Percentiles rank a stretch among this genome's conserved stretches.
Evolutionary conservation across 768 basidiomycete genomes (phyloP).

Genomic region (Termitomyces sp.): DNA sequence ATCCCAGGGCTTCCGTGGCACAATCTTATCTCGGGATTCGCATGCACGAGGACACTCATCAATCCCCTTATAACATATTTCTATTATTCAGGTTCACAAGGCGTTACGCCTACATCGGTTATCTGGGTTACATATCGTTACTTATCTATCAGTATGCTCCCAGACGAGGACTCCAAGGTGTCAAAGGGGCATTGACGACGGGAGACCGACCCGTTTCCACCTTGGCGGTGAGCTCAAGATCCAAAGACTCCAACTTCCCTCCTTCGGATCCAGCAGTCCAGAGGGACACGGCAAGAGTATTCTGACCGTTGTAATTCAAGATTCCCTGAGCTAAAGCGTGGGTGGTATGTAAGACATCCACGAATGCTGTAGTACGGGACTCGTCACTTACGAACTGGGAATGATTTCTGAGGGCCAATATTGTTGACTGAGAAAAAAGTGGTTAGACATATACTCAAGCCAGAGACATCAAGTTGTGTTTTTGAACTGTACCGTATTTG

Average conservation of each 20-base stretch:
- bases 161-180: slow-evolving; percentile 27
- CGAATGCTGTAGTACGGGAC: not conserved
- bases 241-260: slow-evolving; percentile 36
- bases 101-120: not conserved
- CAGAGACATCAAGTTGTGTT: not conserved
- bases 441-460: not conserved
- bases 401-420: slow-evolving; percentile 38
- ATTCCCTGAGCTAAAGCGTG: slow-evolving; percentile 41
- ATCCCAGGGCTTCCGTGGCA: not conserved
- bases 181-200: slow-evolving; percentile 30
- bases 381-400: slow-evolving; percentile 37
- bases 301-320: slow-evolving; percentile 41
- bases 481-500: slow-evolving; percentile 34
- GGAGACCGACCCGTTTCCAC: slow-evolving; percentile 32
- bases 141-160: slow-evolving; percentile 32
- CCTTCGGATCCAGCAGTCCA: slow-evolving; percentile 41
- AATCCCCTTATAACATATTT: too few relatives aligned
- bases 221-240: slow-evolving; percentile 32
- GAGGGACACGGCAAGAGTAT: slow-evolving; percentile 45
- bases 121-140: too few relatives aligned
- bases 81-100: too few relatives aligned
- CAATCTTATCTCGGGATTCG: too few relatives aligned
- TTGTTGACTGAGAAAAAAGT: slow-evolving; percentile 29
- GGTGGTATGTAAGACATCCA: not conserved
- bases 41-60: too few relatives aligned